Conservation (phyloP, 1,284 basidiomycete genomes). For the Peniophora sp. region DNA sequence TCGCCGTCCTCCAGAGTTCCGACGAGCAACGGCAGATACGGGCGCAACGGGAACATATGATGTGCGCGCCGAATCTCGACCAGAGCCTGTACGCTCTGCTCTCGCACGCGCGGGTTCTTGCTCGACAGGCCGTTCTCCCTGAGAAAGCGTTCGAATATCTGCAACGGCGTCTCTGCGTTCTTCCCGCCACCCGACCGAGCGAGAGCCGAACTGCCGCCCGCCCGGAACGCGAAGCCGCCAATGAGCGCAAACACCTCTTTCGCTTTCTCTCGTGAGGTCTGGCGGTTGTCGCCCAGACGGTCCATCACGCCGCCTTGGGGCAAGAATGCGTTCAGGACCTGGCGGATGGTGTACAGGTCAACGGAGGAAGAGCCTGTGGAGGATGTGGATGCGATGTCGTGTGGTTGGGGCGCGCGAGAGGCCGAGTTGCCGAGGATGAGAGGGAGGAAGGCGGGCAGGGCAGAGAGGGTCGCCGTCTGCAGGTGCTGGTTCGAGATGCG, state of each 20-base stretch:
- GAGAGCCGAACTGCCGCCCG: constrained; percentile 32
- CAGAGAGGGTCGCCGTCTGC: constrained; percentile 62
- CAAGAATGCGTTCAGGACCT: constrained; percentile 59
- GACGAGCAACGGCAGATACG: constrained; percentile 78
- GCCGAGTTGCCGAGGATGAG: constrained; percentile 41
- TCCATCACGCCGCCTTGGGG: constrained; percentile 73
- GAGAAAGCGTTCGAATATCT: constrained; percentile 70
- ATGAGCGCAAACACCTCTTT: constrained; percentile 67
- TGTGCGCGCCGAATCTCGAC: constrained; percentile 61
- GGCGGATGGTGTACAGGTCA: constrained; percentile 54
- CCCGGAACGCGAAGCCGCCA: constrained; percentile 63
- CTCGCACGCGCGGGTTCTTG: constrained; percentile 76
- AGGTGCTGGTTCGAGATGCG: constrained; percentile 78
- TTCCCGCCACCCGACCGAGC: constrained; percentile 54
- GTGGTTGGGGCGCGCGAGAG: constrained; percentile 22
- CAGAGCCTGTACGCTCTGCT: constrained; percentile 62
- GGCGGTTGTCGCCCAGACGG: constrained; percentile 72
- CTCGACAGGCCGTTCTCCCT: constrained; percentile 68
- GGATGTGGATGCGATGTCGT: constrained; percentile 40
- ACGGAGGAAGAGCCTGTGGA: constrained; percentile 34
- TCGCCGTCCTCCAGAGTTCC: constrained; percentile 88
- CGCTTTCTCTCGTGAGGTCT: constrained; percentile 67
- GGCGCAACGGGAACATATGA: constrained; percentile 73
- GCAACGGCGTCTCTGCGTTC: constrained; percentile 67
- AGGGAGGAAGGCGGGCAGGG: constrained; percentile 55